Evolutionary conservation across 192 early-diverging fungal genomes (phyloP).

Genomic region (Backusella parvicylindrica): DNA sequence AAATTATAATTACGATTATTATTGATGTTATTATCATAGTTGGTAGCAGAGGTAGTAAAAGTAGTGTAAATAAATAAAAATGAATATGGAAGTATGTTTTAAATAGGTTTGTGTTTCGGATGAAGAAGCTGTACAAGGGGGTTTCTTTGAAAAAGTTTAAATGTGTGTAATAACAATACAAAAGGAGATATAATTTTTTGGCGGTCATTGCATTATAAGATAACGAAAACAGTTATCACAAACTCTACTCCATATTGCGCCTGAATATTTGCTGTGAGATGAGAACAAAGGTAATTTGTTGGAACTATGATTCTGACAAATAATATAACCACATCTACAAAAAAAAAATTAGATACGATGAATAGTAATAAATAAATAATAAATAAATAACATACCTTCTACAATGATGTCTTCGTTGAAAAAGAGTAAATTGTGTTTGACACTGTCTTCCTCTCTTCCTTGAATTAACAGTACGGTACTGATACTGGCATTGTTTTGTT

Average conservation of each 20-base stretch:
- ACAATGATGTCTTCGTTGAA: constrained; percentile 32
- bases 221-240: constrained; percentile 25
- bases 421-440: constrained; percentile 19
- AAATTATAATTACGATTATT: neutral
- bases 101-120: neutral
- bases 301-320: constrained; percentile 23
- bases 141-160: neutral
- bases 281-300: constrained; percentile 18
- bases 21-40: neutral
- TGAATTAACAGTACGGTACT: neutral
- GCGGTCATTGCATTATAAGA: constrained; percentile 3
- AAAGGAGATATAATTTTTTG: neutral
- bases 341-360: neutral
- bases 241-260: constrained; percentile 25
- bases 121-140: neutral
- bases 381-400: constrained; percentile 16
- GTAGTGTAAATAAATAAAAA: neutral
- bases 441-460: constrained; percentile 2
- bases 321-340: constrained; percentile 22
- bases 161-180: neutral
- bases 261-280: neutral
- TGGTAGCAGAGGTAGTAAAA: neutral
- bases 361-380: neutral
- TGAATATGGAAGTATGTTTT: neutral
- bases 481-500: constrained; percentile 24